Percentiles rank a stretch among this genome's conserved stretches.
Evolutionary conservation across 495 filamentous ascomycete genomes (phyloP).

Genomic region (Extremus antarcticus): DNA sequence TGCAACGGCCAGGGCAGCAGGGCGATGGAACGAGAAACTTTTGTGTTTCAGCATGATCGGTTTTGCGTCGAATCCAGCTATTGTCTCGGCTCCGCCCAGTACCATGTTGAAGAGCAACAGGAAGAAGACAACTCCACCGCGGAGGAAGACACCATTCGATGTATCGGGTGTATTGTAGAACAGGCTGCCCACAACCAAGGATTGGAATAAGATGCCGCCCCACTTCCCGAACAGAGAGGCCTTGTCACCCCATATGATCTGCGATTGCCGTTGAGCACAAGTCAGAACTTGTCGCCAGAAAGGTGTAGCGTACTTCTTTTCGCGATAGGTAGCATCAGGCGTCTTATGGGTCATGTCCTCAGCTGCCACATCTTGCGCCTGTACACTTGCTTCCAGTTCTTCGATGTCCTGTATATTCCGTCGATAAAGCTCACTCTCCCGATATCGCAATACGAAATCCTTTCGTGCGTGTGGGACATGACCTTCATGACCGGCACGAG

Average conservation of each 20-base stretch:
- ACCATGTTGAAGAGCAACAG: conserved; percentile 71
- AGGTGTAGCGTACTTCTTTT: conserved; percentile 37
- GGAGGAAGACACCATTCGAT: conserved; percentile 16
- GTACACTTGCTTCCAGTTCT: no score
- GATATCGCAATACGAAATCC: no score
- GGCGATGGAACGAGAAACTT: conserved; percentile 73
- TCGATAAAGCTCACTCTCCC: no score
- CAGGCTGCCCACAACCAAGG: no score
- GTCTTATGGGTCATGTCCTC: no score
- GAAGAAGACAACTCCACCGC: conserved; percentile 57
- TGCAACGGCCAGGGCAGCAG: conserved; percentile 66
- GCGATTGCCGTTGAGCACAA: conserved; percentile 52
- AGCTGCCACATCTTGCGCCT: no score
- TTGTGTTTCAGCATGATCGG: conserved; percentile 76
- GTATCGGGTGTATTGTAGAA: conserved; percentile 59
- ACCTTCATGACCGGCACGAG: no score
- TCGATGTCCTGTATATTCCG: no score
- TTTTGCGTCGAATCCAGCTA: conserved; percentile 53
- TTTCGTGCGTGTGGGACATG: no score
- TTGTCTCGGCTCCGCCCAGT: conserved; percentile 65
- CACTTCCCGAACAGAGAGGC: conserved; percentile 30
- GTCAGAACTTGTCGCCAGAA: conserved; percentile 18
- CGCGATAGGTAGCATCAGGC: no score
- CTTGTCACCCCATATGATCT: conserved; percentile 31
- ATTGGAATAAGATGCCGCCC: background rate